Evolutionary conservation across 1,284 basidiomycete species (phyloP), one percentile per base, ranked within the genome.

Genomic region (Paramarasmius palmivorus): DNA sequence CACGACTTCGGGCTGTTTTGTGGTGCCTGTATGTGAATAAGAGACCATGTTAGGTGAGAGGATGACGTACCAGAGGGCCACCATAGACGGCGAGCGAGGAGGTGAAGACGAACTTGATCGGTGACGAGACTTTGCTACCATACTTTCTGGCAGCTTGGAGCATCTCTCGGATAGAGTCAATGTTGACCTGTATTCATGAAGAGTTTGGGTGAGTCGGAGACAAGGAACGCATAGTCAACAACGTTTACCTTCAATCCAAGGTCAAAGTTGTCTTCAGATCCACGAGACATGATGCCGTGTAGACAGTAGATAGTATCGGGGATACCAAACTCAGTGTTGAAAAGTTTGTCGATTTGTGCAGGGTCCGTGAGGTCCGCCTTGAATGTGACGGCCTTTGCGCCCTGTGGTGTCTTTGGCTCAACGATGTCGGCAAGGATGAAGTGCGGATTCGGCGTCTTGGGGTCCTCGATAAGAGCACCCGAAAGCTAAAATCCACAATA

Each of bases 211-310:
- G 40, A 29, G 20, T 35, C 23, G 15, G 20, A 1, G 15, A 25
- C 23, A 29, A 14, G 29, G 23, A 29, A 29, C n/a, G n/a, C 8
- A n/a, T 12, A 12, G 35, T 20, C 32, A 25, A 32, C 9, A 23
- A 48, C 35, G 42, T 39, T n/a, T n/a, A 74, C 76, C 66, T 76
- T 75, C 58, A 83, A 71, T 4, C 82, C 83, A 3, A 84, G 66
- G 40, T 82, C 79, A 62, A 86, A 86, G 62, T 84, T 76, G 55
- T 82, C 79, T 64, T 88, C 85, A 15, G 81, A 77, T 17, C 82
- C 83, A 20, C 83, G 79, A n/a, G 82, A 84, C 85, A 86, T 86
- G 65, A 84, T 82, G 1, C 84, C 84, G 60, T 85, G 82, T 53
- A 84, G 70, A 60, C 80, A 83, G 65, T 84, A 86, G 34, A 86